A percentile compares a stretch with the other conserved stretches of the same genome.
These are phyloP conservation scores for Citrus trifoliata DNA, from an alignment of 345 rosid genomes.

Conservation along the genomic window DNA sequence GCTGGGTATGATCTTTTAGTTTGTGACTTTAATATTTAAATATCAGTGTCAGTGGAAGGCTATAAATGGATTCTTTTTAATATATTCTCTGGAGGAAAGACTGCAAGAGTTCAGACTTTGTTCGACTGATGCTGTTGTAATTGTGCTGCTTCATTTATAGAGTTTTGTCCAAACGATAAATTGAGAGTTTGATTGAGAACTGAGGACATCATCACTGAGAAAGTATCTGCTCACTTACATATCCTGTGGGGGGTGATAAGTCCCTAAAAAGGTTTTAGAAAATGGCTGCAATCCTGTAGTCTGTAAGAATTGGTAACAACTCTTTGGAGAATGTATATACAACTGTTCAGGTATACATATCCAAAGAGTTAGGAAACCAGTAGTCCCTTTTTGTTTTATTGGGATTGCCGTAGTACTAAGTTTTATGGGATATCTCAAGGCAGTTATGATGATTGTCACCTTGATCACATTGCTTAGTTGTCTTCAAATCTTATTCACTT, in stretches of 20 bases:
- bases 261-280: background rate
- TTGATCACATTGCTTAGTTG: background rate
- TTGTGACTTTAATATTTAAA: background rate
- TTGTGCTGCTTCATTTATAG: background rate
- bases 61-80: background rate
- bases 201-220: background rate
- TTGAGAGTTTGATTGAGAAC: background rate
- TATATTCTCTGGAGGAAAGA: background rate
- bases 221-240: background rate
- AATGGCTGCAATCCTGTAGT: background rate
- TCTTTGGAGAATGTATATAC: background rate
- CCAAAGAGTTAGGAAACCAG: background rate
- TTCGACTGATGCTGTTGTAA: background rate
- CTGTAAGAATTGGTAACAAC: background rate
- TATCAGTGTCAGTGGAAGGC: background rate
- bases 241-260: background rate
- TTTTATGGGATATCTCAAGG: background rate
- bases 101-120: background rate
- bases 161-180: background rate
- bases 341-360: background rate
- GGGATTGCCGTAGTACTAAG: background rate
- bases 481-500: background rate
- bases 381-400: background rate
- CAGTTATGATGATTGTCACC: background rate
- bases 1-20: background rate